Evolutionary conservation across 176 grass and related monocot genomes (phyloP).

Genomic region (Tillandsia fasciculata): DNA sequence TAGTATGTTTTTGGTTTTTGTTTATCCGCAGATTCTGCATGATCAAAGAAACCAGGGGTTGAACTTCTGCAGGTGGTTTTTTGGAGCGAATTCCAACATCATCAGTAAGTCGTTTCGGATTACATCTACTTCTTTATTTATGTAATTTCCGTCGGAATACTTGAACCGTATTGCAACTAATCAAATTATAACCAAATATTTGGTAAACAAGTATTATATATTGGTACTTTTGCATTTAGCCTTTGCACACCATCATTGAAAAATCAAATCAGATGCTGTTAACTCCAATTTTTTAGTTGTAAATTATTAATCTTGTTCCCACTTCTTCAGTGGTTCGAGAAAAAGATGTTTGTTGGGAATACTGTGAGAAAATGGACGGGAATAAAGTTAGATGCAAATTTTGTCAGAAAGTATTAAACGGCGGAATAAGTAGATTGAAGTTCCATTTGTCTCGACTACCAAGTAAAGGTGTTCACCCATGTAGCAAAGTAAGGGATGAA

Average conservation of each 20-base stretch:
- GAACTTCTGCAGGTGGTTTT: conserved; percentile 24
- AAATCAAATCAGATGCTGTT: not conserved
- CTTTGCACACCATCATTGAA: not conserved
- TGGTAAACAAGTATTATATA: too few species aligned
- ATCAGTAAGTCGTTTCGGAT: conserved; percentile 28
- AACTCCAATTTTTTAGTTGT: conserved; percentile 2
- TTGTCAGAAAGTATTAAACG: conserved; percentile 77
- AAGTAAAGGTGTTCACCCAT: conserved; percentile 80
- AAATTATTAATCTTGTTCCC: not conserved
- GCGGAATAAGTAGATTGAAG: conserved; percentile 91
- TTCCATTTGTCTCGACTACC: conserved; percentile 83
- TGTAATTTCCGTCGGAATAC: not conserved
- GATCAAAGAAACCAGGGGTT: too few species aligned
- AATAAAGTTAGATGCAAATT: conserved; percentile 94
- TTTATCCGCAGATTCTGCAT: too few species aligned
- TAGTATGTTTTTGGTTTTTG: too few species aligned
- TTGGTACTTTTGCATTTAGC: too few species aligned
- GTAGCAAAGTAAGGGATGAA: conserved; percentile 60
- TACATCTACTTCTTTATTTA: not conserved
- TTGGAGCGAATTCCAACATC: conserved; percentile 4
- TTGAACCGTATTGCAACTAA: not conserved
- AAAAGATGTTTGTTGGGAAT: conserved; percentile 92
- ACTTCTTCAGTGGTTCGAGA: conserved; percentile 54
- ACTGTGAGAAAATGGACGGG: conserved; percentile 88
- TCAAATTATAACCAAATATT: too few species aligned